Evolutionary conservation across 148 eudicot genomes (phyloP).

Genomic region (Pouteria glomerata): DNA sequence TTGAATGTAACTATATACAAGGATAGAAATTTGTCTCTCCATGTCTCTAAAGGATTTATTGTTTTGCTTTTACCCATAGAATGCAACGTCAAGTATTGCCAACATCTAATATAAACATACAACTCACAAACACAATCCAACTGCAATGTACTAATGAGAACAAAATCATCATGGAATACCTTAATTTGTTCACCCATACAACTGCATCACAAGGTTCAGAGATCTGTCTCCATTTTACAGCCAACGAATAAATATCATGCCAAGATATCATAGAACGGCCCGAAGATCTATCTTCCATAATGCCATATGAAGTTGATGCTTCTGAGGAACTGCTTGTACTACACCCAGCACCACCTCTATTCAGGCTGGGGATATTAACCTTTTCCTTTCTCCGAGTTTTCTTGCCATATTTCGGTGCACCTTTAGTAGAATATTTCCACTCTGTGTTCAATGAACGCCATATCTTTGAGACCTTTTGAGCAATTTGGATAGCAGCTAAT

Average conservation of each 20-base stretch:
- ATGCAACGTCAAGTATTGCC: neutral
- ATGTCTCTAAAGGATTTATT: too few relatives aligned
- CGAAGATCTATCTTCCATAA: conserved; percentile 58
- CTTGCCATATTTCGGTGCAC: conserved; percentile 59
- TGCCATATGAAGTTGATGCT: conserved; percentile 45
- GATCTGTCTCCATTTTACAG: conserved; percentile 98
- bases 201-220: conserved; percentile 99
- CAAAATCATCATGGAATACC: conserved; percentile 37
- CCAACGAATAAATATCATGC: conserved; percentile 82
- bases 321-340: conserved; percentile 75
- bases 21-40: neutral
- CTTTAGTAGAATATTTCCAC: conserved; percentile 65
- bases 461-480: conserved; percentile 86
- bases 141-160: neutral
- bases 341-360: conserved; percentile 97
- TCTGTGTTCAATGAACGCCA: conserved; percentile 90
- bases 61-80: neutral
- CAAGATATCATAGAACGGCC: conserved; percentile 69
- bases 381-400: conserved; percentile 71
- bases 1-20: too few relatives aligned
- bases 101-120: neutral
- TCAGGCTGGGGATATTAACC: conserved; percentile 53
- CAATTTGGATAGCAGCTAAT: conserved; percentile 95
- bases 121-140: neutral
- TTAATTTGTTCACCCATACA: conserved; percentile 91